Evolutionary conservation across 305 asterid genomes (phyloP).

Genomic region (Ajuga reptans): DNA sequence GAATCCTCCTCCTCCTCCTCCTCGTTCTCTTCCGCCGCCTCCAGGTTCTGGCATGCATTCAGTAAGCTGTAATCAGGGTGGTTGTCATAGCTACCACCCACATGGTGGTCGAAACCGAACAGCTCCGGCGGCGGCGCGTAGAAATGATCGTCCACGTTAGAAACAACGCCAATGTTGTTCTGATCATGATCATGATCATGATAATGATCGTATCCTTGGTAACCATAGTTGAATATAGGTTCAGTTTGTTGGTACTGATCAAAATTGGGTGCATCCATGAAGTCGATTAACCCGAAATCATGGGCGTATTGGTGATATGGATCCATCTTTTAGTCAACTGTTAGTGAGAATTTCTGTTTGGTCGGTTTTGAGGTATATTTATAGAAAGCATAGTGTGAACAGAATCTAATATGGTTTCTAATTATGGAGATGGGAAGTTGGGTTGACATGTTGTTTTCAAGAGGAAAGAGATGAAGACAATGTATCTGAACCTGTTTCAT

Average conservation of each 20-base stretch:
- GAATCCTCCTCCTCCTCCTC: constrained; percentile 37
- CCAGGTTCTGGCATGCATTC: background rate
- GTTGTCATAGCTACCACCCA: background rate
- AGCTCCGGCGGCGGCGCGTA: constrained; percentile 20
- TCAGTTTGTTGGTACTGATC: constrained; percentile 15
- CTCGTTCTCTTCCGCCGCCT: constrained; percentile 20
- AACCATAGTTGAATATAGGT: background rate
- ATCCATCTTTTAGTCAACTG: background rate
- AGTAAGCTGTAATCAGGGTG: background rate
- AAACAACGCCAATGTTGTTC: background rate
- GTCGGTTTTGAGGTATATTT: background rate
- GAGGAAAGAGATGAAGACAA: background rate
- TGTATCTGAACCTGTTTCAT: background rate
- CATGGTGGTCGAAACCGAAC: constrained; percentile 23
- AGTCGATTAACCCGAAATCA: constrained; percentile 33
- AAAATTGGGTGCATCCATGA: constrained; percentile 31
- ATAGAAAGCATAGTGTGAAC: constrained; percentile 23
- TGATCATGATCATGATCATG: background rate
- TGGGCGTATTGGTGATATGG: constrained; percentile 5
- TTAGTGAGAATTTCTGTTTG: no score
- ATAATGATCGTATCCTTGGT: background rate
- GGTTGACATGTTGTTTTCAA: constrained; percentile 6
- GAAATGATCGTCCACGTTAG: background rate
- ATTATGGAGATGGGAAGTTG: background rate
- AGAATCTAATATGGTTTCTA: constrained; percentile 16